Percentiles rank a stretch among this genome's conserved stretches.
These are phyloP conservation scores for Sporothrix brunneoviolacea DNA, from an alignment of 2,329 filamentous ascomycete genomes.

Conservation along the genomic window DNA sequence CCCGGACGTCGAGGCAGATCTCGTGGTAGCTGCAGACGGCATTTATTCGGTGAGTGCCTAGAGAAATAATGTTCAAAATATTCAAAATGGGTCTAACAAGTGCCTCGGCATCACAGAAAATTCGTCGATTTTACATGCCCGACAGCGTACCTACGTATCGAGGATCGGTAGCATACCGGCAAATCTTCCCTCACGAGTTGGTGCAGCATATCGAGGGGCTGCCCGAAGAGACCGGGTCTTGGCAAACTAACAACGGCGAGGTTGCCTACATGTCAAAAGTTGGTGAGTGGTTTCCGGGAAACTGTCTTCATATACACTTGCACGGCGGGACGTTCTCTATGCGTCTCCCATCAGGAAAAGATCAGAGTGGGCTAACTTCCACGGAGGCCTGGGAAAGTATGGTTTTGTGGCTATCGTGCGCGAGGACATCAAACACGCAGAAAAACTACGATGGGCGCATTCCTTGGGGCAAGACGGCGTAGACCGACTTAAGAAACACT, in stretches of 20 bases:
- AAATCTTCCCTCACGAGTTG: slow-evolving; percentile 1
- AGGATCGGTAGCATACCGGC: slow-evolving; percentile 9
- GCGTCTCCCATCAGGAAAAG: too few species aligned
- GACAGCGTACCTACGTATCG: neutral
- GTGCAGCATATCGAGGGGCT: slow-evolving; percentile 2
- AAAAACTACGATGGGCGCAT: slow-evolving; percentile 5
- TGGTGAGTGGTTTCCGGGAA: too few species aligned
- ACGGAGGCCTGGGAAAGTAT: slow-evolving; percentile 5
- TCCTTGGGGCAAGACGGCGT: neutral
- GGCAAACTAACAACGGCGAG: slow-evolving; percentile 9
- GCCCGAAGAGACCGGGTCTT: slow-evolving; percentile 5
- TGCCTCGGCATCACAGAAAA: neutral
- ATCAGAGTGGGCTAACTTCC: too few species aligned
- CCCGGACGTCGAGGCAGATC: neutral
- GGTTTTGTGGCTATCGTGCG: slow-evolving; percentile 2
- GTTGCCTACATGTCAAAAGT: slow-evolving; percentile 9
- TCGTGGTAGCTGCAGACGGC: slow-evolving; percentile 6
- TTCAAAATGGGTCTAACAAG: neutral
- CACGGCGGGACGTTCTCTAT: too few species aligned
- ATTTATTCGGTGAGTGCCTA: slow-evolving; percentile 2
- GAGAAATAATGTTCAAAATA: too few species aligned
- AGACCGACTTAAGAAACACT: neutral
- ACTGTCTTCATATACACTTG: too few species aligned
- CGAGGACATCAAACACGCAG: neutral
- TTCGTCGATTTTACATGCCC: slow-evolving; percentile 5